Percentiles rank a stretch among this genome's conserved stretches.
Conservation (phyloP, 2,329 filamentous ascomycete species). For the Stachybotrys echinatus region DNA sequence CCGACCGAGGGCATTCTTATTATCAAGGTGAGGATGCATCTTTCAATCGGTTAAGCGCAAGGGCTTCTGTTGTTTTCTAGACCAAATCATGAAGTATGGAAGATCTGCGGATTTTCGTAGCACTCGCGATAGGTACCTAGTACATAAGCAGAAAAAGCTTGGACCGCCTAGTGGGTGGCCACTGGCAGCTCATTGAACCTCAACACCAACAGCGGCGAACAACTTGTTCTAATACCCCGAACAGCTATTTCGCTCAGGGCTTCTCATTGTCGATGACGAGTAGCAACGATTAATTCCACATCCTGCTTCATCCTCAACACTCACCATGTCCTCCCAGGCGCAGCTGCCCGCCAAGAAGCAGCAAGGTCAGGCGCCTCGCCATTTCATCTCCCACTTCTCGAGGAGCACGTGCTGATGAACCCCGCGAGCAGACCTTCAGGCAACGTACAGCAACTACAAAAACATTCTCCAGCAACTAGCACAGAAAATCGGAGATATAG, state of each 20-base stretch:
- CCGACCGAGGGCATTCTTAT: conserved; percentile 81
- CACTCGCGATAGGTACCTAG: not conserved
- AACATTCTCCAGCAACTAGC: conserved; percentile 84
- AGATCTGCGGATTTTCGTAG: not conserved
- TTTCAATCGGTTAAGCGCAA: conserved; percentile 19
- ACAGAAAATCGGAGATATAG: conserved; percentile 94
- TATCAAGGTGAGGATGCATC: conserved; percentile 98
- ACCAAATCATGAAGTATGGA: too few species aligned
- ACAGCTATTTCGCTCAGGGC: not conserved
- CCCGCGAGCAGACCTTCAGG: conserved; percentile 62
- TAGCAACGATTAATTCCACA: not conserved
- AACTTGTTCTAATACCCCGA: not conserved
- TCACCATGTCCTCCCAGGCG: conserved; percentile 39
- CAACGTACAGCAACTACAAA: conserved; percentile 73
- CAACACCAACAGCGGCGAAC: not conserved
- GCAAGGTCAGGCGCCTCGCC: conserved; percentile 50
- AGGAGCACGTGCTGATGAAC: conserved; percentile 6
- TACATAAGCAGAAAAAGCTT: not conserved
- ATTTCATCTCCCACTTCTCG: conserved; percentile 2
- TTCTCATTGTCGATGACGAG: not conserved
- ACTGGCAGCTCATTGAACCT: not conserved
- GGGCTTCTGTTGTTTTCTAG: conserved; percentile 7
- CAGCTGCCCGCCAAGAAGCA: conserved; percentile 62
- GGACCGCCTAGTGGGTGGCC: not conserved
- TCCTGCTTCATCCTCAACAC: not conserved